These are phyloP conservation scores for Trichophyton benhamiae DNA, from an alignment of 2,329 filamentous ascomycete genomes.

Conservation along the genomic window DNA sequence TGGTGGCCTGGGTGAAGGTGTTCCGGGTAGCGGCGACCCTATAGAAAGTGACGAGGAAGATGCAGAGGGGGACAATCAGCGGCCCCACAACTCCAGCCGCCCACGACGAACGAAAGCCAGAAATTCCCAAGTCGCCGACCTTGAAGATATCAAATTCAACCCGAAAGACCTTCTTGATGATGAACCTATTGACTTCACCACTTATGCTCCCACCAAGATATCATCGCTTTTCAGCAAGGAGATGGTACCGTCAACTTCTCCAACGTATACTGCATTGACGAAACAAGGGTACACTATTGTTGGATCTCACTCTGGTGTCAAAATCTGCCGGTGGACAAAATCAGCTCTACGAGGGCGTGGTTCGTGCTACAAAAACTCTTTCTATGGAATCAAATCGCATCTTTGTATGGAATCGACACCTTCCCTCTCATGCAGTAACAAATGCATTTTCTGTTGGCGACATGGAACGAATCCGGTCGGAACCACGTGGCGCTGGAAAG, in stretches of 20 bases:
- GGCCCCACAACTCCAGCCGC: constrained; percentile 40
- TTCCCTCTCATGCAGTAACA: constrained; percentile 90
- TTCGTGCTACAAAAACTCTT: constrained; percentile 94
- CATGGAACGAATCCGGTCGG: constrained; percentile 95
- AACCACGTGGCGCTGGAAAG: constrained; percentile 92
- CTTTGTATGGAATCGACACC: constrained; percentile 98
- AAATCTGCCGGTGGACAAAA: constrained; percentile 98
- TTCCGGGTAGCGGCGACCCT: constrained; percentile 68
- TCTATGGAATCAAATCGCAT: constrained; percentile 93
- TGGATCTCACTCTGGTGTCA: constrained; percentile 88
- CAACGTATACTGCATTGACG: constrained; percentile 76
- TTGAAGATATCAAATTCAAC: constrained; percentile 62
- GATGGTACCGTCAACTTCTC: constrained; percentile 87
- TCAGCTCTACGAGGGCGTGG: constrained; percentile 85
- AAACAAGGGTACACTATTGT: constrained; percentile 96
- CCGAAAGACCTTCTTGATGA: constrained; percentile 17
- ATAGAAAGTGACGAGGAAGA: constrained; percentile 74
- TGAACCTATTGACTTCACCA: constrained; percentile 72
- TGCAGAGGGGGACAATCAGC: constrained; percentile 54
- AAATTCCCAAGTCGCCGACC: constrained; percentile 51
- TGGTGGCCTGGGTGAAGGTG: constrained; percentile 48
- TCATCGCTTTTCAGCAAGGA: constrained; percentile 49
- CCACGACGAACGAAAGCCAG: constrained; percentile 29
- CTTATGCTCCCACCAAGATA: constrained; percentile 35
- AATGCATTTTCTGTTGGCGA: constrained; percentile 98